phyloP scores from a whole-genome alignment of 805 yeast species.

The Candida silvicultrix region DNA sequence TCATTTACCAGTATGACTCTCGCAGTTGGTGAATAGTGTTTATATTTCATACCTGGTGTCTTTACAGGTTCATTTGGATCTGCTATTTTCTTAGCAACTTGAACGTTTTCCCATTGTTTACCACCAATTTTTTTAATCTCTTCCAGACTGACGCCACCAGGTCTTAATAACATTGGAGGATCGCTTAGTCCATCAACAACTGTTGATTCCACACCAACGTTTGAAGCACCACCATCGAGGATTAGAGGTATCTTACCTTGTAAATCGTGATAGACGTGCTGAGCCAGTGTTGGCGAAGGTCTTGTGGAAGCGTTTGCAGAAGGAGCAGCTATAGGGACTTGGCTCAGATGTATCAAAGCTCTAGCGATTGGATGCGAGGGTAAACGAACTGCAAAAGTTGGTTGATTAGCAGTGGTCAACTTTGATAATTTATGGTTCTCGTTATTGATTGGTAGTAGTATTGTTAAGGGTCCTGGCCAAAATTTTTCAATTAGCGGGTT shows the following conservation, averaged over 20 bases:
- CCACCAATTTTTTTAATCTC: constrained; percentile 67
- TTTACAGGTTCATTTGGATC: constrained; percentile 63
- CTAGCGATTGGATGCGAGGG: constrained; percentile 87
- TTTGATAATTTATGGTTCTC: constrained; percentile 49
- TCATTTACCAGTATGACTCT: constrained; percentile 65
- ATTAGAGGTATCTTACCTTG: constrained; percentile 76
- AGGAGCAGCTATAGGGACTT: constrained; percentile 93
- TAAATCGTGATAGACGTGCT: constrained; percentile 78
- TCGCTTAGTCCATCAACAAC: constrained; percentile 82
- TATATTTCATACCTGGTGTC: constrained; percentile 98
- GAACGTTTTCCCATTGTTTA: constrained; percentile 52
- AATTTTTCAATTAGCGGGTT: constrained; percentile 54
- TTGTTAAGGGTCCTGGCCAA: constrained; percentile 97
- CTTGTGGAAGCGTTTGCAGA: constrained; percentile 95
- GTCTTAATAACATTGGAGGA: constrained; percentile 87
- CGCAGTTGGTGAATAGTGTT: constrained; percentile 91
- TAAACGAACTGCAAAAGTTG: constrained; percentile 87
- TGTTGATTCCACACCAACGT: constrained; percentile 90
- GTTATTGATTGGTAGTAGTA: constrained; percentile 56
- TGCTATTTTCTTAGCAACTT: constrained; percentile 61
- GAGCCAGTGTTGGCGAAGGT: constrained; percentile 88
- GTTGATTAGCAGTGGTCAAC: constrained; percentile 79
- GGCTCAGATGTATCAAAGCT: constrained; percentile 78
- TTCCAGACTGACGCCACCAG: constrained; percentile 89
- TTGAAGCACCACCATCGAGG: constrained; percentile 84